Conservation (phyloP, 768 basidiomycete genomes). For the Collybia mongolica region DNA sequence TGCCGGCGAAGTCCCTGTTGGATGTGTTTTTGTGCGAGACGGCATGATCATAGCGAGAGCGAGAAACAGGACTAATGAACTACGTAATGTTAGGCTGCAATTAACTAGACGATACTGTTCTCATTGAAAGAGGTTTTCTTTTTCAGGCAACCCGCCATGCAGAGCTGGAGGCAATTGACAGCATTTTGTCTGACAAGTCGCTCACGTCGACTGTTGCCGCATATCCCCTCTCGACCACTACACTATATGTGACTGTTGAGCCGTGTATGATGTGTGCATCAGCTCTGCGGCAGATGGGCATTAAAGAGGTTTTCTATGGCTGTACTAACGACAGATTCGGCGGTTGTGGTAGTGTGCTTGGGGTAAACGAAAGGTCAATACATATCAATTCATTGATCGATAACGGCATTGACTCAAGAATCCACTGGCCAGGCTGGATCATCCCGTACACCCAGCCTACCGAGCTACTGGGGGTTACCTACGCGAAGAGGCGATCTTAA, state of each 20-base stretch:
- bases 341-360: slow-evolving; percentile 92
- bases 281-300: slow-evolving; percentile 90
- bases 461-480: slow-evolving; percentile 72
- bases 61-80: slow-evolving; percentile 92
- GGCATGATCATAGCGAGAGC: slow-evolving; percentile 79
- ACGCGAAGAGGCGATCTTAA: slow-evolving; percentile 84
- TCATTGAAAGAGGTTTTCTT: slow-evolving; percentile 6
- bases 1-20: slow-evolving; percentile 91
- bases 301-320: slow-evolving; percentile 88
- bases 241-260: slow-evolving; percentile 96
- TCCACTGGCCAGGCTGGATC: slow-evolving; percentile 47
- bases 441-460: slow-evolving; percentile 77
- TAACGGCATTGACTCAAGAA: slow-evolving; percentile 2
- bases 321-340: slow-evolving; percentile 96
- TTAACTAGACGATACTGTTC: background rate
- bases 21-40: slow-evolving; percentile 89
- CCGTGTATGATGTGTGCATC: slow-evolving; percentile 99
- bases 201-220: slow-evolving; percentile 50
- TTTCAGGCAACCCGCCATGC: slow-evolving; percentile 92
- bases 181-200: slow-evolving; percentile 63
- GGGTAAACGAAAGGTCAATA: slow-evolving; percentile 74
- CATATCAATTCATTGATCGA: background rate
- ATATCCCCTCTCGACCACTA: slow-evolving; percentile 75
- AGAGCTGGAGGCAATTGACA: slow-evolving; percentile 94
- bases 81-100: slow-evolving; percentile 70